Evolutionary conservation across 1,284 basidiomycete species (phyloP), one percentile per base, ranked within the genome.

Genomic region (Cutaneotrichosporon cavernicola): DNA sequence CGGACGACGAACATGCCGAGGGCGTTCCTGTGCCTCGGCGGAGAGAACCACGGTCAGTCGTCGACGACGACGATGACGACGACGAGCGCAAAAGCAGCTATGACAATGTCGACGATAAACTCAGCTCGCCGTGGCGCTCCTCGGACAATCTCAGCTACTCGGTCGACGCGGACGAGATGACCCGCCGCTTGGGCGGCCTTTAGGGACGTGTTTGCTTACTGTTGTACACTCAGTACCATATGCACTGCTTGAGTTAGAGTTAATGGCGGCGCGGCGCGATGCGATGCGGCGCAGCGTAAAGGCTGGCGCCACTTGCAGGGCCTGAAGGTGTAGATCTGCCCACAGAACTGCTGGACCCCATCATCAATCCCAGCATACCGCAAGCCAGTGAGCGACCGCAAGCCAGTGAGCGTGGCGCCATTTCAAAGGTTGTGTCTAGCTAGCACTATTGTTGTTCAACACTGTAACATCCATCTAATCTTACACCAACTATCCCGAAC

Each of bases 211-310:
- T 38, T 30, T 56, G 55, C 38, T 43, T 46, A 38, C 38, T 56
- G 55, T 56, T 56, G 55, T 56, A 56, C 55, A 56, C 55, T 34
- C 51, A 34, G 51, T 30, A 56, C 38, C 55, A 56, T 56, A 56
- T 56, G 55, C 55, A 56, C 55, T 56, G 36, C 36, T 43, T 53
- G 51, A 53, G 51, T 53, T 53, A 32, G 51, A 51, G 46, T 9
- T 36, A 13, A 36, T 46, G 43, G 43, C 40, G 40, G 6, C 40
- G 11, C 40, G 14, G 40, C 40, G 43, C 43, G n/a, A n/a, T n/a
- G n/a, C n/a, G n/a, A n/a, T n/a, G n/a, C n/a, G 43, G 43, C n/a
- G 43, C 49, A 26, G 49, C 11, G 8, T 10, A 4, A 5, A 36
- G 2, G 34, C 34, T 36, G 7, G 7, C 34, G 11, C 34, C 26